A percentile compares a stretch with the other conserved stretches of the same genome.
phyloP scores from a whole-genome alignment of 768 basidiomycete species.

The Galerina marginata region DNA sequence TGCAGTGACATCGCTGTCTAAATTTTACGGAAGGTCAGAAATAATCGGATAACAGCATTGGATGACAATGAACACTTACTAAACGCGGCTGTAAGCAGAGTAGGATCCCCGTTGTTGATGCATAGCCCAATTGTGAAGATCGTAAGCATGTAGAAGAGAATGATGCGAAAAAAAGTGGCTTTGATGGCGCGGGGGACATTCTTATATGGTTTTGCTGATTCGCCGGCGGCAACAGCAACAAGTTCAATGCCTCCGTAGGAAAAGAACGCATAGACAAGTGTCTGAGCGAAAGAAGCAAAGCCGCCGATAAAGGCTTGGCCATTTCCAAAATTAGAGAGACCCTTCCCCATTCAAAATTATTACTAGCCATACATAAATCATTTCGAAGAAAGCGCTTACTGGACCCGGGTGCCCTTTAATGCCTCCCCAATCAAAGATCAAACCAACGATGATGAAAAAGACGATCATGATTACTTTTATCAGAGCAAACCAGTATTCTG shows the following conservation, averaged over 20 bases:
- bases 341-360: slow-evolving; percentile 33
- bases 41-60: no score
- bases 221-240: slow-evolving; percentile 75
- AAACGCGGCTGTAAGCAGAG: slow-evolving; percentile 50
- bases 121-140: slow-evolving; percentile 70
- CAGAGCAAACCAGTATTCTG: slow-evolving; percentile 67
- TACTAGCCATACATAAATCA: not conserved
- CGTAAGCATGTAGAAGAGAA: slow-evolving; percentile 68
- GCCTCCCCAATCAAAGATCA: slow-evolving; percentile 68
- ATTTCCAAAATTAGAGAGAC: slow-evolving; percentile 54
- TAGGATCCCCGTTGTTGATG: slow-evolving; percentile 64
- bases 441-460: slow-evolving; percentile 64
- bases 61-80: slow-evolving; percentile 33
- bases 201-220: slow-evolving; percentile 66
- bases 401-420: slow-evolving; percentile 63
- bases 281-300: slow-evolving; percentile 56
- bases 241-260: slow-evolving; percentile 75
- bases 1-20: slow-evolving; percentile 55
- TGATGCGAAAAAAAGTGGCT: slow-evolving; percentile 69
- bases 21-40: no score
- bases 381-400: slow-evolving; percentile 34
- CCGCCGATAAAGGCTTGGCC: slow-evolving; percentile 60
- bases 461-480: slow-evolving; percentile 69
- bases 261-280: slow-evolving; percentile 74
- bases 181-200: slow-evolving; percentile 69